Evolutionary conservation across 2,329 filamentous ascomycete species (phyloP).

Genomic region (Mycosphaerella arachidis): DNA sequence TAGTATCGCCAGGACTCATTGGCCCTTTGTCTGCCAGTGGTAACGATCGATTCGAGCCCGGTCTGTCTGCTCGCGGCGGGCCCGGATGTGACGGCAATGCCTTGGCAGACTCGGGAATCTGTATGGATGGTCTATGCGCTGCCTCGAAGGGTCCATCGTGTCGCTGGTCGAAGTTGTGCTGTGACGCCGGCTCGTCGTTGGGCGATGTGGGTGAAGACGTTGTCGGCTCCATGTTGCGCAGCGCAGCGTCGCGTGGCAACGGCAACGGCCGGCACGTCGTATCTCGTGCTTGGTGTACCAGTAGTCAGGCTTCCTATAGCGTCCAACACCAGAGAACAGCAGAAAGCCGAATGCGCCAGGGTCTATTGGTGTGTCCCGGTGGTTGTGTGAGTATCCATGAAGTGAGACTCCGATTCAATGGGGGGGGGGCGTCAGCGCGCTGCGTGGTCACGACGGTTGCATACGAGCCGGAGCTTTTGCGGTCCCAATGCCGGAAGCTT

Average conservation of each 20-base stretch:
- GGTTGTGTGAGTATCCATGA: background rate
- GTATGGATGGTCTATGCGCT: slow-evolving; percentile 12
- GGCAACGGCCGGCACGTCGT: no score
- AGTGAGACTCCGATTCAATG: background rate
- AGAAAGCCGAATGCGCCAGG: background rate
- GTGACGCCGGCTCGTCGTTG: background rate
- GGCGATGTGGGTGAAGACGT: slow-evolving; percentile 3
- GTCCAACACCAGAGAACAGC: background rate
- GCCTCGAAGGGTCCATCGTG: slow-evolving; percentile 30
- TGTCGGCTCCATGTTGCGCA: slow-evolving; percentile 15
- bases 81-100: background rate
- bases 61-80: slow-evolving; percentile 3
- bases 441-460: background rate
- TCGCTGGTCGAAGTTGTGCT: slow-evolving; percentile 34
- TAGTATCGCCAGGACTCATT: slow-evolving; percentile 3
- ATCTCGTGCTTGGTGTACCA: background rate
- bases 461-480: background rate
- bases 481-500: background rate
- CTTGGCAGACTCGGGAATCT: slow-evolving; percentile 2
- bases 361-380: background rate
- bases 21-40: slow-evolving; percentile 4
- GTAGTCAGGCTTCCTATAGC: background rate
- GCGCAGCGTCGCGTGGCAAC: background rate
- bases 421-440: background rate
- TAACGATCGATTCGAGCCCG: slow-evolving; percentile 2